Evolutionary conservation across 306 rosid genomes (phyloP).

Genomic region (Acmispon strigosus): DNA sequence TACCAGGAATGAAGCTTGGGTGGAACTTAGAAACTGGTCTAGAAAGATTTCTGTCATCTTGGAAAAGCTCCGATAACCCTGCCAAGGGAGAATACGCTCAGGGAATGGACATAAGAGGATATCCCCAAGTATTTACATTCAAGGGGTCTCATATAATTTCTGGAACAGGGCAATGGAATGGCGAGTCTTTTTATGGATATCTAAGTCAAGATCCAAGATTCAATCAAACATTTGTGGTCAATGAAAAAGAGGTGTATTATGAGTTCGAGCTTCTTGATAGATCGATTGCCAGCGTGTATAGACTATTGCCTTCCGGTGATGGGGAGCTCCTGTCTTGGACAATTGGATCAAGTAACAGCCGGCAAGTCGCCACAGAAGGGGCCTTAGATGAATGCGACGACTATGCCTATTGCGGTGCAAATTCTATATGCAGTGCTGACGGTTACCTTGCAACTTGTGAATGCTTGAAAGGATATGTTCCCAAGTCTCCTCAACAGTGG

Average conservation of each 20-base stretch:
- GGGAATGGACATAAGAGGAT: not conserved
- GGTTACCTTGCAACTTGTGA: not conserved
- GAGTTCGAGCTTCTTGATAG: not conserved
- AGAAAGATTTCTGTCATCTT: not conserved
- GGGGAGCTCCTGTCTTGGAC: not conserved
- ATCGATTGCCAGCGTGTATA: not conserved
- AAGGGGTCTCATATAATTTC: not conserved
- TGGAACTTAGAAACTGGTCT: not conserved
- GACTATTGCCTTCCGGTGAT: not conserved
- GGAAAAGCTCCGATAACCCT: slow-evolving; percentile 7
- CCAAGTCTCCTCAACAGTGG: not conserved
- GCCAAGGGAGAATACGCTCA: not conserved
- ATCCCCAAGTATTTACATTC: not conserved
- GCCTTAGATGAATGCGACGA: not conserved
- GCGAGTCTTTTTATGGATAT: not conserved
- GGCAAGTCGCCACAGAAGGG: not conserved
- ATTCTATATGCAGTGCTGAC: not conserved
- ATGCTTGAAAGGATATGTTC: slow-evolving; percentile 12
- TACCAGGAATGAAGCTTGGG: not conserved
- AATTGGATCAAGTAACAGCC: not conserved
- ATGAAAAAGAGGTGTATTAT: not conserved
- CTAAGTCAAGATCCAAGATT: not conserved
- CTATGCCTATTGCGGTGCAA: not conserved
- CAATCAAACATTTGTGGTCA: not conserved
- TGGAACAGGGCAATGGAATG: not conserved